Evolutionary conservation across 345 rosid species (phyloP).

Genomic region (Euphorbia peplus): DNA sequence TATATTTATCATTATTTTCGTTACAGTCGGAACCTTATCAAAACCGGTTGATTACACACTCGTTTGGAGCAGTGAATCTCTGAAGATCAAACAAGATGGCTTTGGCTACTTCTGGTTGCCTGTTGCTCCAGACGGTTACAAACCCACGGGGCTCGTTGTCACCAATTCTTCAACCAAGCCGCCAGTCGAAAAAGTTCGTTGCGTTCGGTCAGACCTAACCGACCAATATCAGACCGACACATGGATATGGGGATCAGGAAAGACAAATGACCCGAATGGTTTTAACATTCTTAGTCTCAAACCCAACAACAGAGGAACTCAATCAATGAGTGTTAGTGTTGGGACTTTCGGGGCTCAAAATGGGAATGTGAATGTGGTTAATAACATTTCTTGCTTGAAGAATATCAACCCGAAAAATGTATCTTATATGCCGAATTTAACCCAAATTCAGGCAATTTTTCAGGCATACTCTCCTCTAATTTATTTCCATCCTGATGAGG

Average conservation of each 20-base stretch:
- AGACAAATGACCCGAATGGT: conserved; percentile 20
- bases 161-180: conserved; percentile 67
- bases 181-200: conserved; percentile 50
- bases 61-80: conserved; percentile 67
- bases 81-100: conserved; percentile 60
- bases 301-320: conserved; percentile 49
- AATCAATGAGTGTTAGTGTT: conserved; percentile 49
- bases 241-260: conserved; percentile 56
- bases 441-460: conserved; percentile 46
- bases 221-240: conserved; percentile 47
- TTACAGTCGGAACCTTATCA: conserved; percentile 30
- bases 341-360: conserved; percentile 59
- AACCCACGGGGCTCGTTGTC: conserved; percentile 55
- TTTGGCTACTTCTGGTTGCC: conserved; percentile 75
- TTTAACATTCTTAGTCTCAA: conserved; percentile 39
- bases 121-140: conserved; percentile 60
- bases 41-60: conserved; percentile 72
- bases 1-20: no score
- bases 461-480: conserved; percentile 54
- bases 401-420: conserved; percentile 31
- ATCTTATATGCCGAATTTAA: conserved; percentile 57
- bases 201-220: conserved; percentile 65
- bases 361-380: not conserved
- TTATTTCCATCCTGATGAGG: conserved; percentile 76
- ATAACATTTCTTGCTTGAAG: conserved; percentile 52